Base-by-base conservation (phyloP, 331 rosid species). In the Pyrus hybrid region DNA sequence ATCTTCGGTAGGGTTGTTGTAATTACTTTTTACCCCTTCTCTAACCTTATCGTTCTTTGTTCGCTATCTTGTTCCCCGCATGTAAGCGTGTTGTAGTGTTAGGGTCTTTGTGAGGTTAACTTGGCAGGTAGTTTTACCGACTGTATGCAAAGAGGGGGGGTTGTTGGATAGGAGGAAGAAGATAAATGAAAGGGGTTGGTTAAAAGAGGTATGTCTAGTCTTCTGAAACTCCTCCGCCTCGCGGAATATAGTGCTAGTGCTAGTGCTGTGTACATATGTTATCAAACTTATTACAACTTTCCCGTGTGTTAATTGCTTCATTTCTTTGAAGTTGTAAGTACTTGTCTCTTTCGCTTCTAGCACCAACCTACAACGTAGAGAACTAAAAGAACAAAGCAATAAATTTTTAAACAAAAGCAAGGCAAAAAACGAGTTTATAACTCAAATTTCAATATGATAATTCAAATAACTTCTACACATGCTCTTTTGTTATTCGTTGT, bases 211-310 rank as follows among this genome's bases (percentile, higher is more conserved):
- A 11, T 2, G 30, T 4, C 49, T 12, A 43, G 16, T 43, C 49
- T 60, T 74, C 22, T 61, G 72, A 56, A 17, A 51, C 14, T 28
- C 18, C 25, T n/a, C n/a, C n/a, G 1, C 6, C 45, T 26, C 14
- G n/a, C 25, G 49, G 73, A 70, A 56, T 53, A 30, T 67, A 29
- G 75, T 56, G 35, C 61, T 21, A 25, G 37, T 62, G 64, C 11
- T 47, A 25, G 37, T 61, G 63, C 11, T 45, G 67, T 81, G 75
- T 77, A 70, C 20, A 64, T 80, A 65, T 67, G 20, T 23, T 54
- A 45, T 13, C n/a, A 43, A 9, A 33, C 26, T 53, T 3, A 8
- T 63, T 28, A 18, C 29, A 2, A 18, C 8, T 30, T n/a, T 56
- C 10, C 63, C 54, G 65, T 30, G 54, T n/a, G 21, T 53, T 53